Conservation (phyloP, 768 basidiomycete genomes). For the Leccinum imitatum region DNA sequence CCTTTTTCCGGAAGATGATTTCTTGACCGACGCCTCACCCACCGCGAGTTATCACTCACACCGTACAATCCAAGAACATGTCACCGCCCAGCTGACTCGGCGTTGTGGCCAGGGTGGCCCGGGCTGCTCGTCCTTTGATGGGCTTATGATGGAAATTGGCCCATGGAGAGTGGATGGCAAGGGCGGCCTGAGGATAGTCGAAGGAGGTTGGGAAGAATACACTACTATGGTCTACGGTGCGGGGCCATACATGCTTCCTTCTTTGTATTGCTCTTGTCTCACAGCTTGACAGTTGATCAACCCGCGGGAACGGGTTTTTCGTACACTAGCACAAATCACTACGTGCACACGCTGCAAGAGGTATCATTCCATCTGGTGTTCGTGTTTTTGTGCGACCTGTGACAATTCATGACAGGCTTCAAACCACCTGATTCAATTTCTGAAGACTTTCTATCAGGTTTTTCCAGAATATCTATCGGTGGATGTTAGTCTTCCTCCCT, state of each 20-base stretch:
- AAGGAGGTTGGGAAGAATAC: conserved; percentile 98
- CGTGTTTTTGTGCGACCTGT: background rate
- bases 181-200: conserved; percentile 66
- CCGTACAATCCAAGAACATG: too few species aligned
- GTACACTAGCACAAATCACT: conserved; percentile 82
- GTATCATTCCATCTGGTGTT: conserved; percentile 37
- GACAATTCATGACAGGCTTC: conserved; percentile 52
- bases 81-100: background rate
- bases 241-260: conserved; percentile 29
- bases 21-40: too few species aligned
- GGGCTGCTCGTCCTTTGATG: conserved; percentile 96
- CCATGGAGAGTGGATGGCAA: conserved; percentile 81
- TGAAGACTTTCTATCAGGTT: conserved; percentile 82
- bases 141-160: conserved; percentile 97
- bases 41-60: too few species aligned
- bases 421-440: conserved; percentile 76
- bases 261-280: conserved; percentile 7
- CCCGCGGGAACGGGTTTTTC: conserved; percentile 96
- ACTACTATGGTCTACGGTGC: conserved; percentile 88
- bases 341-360: conserved; percentile 74
- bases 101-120: conserved; percentile 72
- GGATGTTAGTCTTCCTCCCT: conserved; percentile 60
- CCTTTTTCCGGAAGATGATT: too few species aligned
- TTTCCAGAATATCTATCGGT: conserved; percentile 85
- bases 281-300: conserved; percentile 75